Evolutionary conservation across 345 rosid genomes (phyloP), one percentile per base, ranked within the genome.

Genomic region (Sonneratia alba): DNA sequence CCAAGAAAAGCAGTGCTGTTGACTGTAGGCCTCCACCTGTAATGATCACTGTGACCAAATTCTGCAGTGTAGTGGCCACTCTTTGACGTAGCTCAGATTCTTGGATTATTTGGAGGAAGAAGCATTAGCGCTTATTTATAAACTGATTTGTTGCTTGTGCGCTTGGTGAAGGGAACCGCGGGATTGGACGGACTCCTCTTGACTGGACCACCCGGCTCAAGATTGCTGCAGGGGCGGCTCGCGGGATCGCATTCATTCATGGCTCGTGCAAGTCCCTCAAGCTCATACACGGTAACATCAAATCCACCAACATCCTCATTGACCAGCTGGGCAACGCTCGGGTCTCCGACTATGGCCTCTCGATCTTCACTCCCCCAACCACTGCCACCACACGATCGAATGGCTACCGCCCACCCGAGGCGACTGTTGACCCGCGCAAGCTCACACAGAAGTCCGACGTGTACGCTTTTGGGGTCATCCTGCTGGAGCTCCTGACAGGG

Each of bases 141-240:
- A 9, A 0, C 36, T 64, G 15, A 16, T 18, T 2, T 42, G 0
- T 37, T 37, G 27, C 22, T 12, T 14, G 4, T 34, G 47, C 0
- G 3, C 22, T 38, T 59, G 43, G 56, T 11, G 32, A n/a, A 91
- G 98, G 98, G 22, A 94, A 91, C 80, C 82, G 97, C 15, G 98
- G 98, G 56, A 93, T 96, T 0, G 98, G 97, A 11, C 77, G 98
- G 65, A 87, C 86, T 4, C 98, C 98, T 3, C 72, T 93, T 53
- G 97, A 91, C 71, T 93, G 98, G 98, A 85, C 87, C 63, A 89
- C 93, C 2, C 78, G 98, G 71, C 89, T 93, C 0, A 91, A 87
- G 79, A 86, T 93, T 1, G 97, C 94, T 42, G 90, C 86, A 0
- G 97, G 91, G 5, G 89, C 96, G 5, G 97, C 96, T 37, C 89